Evolutionary conservation across 306 rosid genomes (phyloP), one percentile per base, ranked within the genome.

Genomic region (Trifolium pratense): DNA sequence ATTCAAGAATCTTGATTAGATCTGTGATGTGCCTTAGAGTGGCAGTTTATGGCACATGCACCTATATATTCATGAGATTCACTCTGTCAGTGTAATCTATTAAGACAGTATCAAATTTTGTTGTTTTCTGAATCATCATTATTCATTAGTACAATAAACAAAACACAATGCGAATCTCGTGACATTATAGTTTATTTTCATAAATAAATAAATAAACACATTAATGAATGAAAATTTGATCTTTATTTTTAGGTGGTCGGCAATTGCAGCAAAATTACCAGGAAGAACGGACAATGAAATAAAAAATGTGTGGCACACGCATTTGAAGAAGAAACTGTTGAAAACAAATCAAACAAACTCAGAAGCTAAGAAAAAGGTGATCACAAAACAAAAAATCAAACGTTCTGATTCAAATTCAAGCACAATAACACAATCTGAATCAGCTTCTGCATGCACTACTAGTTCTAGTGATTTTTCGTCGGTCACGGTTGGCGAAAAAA

Each of bases 271-370:
- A 7, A 82, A 81, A 55, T 83, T 95, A 68, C 95, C 97, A 2
- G 99, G 99, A 13, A 80, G 99, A 79, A 91, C 97, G 0, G 99
- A 95, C 71, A 95, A 94, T 8, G 98, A 91, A 78, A 89, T 94
- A 14, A 94, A 94, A 79, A 94, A 91, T 74, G 97, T 94, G 15
- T 95, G 99, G 99, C 99, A 91, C 75, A 91, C 99, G 14, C 90
- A 91, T 78, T 87, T 95, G 89, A 95, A 91, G 89, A 95, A 95
- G 88, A 85, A 84, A 70, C 75, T 78, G 4, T 29, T 29, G 32
- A 29, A 29, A 29, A 29, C 32, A 29, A 60, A 51, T 9, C 37
- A 62, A 12, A n/a, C 67, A 26, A 45, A 40, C 14, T 21, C 80
- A 18, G 57, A 57, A 7, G 6, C 49, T 12, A 56, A 23, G 76